Conservation (phyloP, 495 filamentous ascomycete species). For the Neurospora sp. region DNA sequence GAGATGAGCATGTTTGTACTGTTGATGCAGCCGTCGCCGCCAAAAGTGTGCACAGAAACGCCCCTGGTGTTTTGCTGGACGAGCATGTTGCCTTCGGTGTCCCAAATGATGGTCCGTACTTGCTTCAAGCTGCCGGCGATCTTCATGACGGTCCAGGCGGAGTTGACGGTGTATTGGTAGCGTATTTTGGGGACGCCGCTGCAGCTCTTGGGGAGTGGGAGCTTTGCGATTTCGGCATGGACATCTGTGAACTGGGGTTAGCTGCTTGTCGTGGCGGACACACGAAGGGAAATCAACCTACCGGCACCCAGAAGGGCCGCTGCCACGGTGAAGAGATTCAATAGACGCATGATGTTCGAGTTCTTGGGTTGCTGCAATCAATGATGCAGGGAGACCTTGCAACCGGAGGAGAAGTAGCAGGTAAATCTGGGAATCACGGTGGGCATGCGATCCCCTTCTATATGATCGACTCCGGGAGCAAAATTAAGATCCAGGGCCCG, state of each 20-base stretch:
- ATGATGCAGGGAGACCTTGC: neutral
- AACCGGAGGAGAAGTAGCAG: neutral
- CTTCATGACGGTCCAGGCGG: slow-evolving; percentile 47
- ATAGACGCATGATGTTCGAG: slow-evolving; percentile 15
- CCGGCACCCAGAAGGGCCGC: slow-evolving; percentile 19
- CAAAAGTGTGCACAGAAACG: slow-evolving; percentile 43
- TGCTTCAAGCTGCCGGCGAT: slow-evolving; percentile 43
- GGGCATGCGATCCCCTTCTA: neutral
- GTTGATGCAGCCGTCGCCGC: slow-evolving; percentile 38
- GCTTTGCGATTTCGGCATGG: slow-evolving; percentile 10
- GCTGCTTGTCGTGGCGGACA: neutral
- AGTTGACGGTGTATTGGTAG: slow-evolving; percentile 31
- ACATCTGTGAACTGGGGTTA: slow-evolving; percentile 1
- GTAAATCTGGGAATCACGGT: neutral
- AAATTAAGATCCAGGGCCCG: neutral
- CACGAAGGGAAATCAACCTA: neutral
- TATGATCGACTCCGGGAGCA: neutral
- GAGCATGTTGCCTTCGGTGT: slow-evolving; percentile 48
- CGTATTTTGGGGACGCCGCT: slow-evolving; percentile 22
- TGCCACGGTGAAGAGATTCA: slow-evolving; percentile 5
- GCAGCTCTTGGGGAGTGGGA: slow-evolving; percentile 24
- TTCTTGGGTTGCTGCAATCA: neutral
- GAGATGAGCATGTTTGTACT: slow-evolving; percentile 26
- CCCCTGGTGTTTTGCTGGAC: slow-evolving; percentile 45
- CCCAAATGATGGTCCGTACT: slow-evolving; percentile 52